These are phyloP conservation scores for Septoria petroselini DNA, from an alignment of 2,329 filamentous ascomycete genomes.

Conservation along the genomic window DNA sequence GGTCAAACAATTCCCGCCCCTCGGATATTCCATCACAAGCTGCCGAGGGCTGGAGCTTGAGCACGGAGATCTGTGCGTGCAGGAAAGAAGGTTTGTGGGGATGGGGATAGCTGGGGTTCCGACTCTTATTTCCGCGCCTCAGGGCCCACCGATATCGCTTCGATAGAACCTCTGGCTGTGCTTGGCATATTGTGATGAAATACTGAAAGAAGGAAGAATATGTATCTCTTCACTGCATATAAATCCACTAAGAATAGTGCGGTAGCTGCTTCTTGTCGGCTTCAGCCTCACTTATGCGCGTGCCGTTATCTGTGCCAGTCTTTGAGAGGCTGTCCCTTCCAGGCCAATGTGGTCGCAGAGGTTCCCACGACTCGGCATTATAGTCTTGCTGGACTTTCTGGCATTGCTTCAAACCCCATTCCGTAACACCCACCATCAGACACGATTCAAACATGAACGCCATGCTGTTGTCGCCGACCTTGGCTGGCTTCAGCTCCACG, in stretches of 20 bases:
- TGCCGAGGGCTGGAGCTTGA: too few species aligned
- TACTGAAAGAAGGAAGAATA: too few species aligned
- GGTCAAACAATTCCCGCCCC: too few species aligned
- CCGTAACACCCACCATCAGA: slow-evolving; percentile 67
- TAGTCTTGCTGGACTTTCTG: slow-evolving; percentile 70
- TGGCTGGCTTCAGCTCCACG: slow-evolving; percentile 53
- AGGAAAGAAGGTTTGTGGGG: too few species aligned
- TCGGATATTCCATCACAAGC: too few species aligned
- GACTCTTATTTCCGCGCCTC: too few species aligned
- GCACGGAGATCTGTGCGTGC: too few species aligned
- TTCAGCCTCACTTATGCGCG: background rate
- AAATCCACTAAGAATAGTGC: slow-evolving; percentile 19
- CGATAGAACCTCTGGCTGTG: too few species aligned
- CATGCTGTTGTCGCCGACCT: slow-evolving; percentile 60
- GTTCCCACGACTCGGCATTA: slow-evolving; percentile 76
- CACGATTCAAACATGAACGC: slow-evolving; percentile 69
- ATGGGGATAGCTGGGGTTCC: too few species aligned
- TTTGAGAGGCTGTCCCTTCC: slow-evolving; percentile 20
- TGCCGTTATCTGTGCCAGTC: slow-evolving; percentile 9
- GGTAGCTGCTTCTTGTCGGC: slow-evolving; percentile 20
- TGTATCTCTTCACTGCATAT: too few species aligned
- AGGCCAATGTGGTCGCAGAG: slow-evolving; percentile 46
- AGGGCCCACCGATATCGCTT: too few species aligned
- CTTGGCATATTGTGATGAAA: too few species aligned
- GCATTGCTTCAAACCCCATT: slow-evolving; percentile 69